Evolutionary conservation across 306 rosid genomes (phyloP), one percentile per base, ranked within the genome.

Genomic region (Vicia villosa): DNA sequence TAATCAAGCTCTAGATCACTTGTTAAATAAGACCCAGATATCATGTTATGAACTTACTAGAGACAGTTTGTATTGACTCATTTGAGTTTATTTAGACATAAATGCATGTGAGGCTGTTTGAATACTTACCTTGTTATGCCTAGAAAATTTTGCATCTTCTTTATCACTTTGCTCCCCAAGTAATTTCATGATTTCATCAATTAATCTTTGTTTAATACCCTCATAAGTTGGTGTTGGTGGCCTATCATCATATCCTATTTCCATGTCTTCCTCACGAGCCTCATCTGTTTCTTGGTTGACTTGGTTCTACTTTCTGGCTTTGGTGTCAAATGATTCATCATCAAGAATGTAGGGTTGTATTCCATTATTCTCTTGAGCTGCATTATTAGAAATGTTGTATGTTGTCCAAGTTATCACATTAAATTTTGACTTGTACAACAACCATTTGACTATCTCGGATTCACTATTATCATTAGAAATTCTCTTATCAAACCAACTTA

Each of bases 211-310:
- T 24, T 79, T 76, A 74, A 79, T 72, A 61, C 64, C 56, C 70
- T 79, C 75, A 3, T 40, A 79, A 43, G 72, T 68, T 68, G 74
- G 68, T 16, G 63, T 47, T 22, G 68, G 54, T 12, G 79, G 72
- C 8, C 14, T 52, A 2, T 79, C 79, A n/a, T 74, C 83, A 45
- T 74, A 79, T 19, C 79, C 79, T 22, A 68, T 68, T 62, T 79
- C 63, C 76, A 68, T 79, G 72, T 74, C 79, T 22, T 74, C 72
- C 47, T 79, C 79, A 24, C 36, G 68, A 68, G 41, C 41, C 13
- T 15, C 57, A 20, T 51, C 71, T 30, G 22, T 64, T 73, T 67
- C 75, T 67, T 37, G 37, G 30, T 46, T 32, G 40, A 52, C 50
- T 77, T 70, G 61, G 54, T 41, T 62, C 22, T 8, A 42, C 24